Evolutionary conservation across 2,329 filamentous ascomycete species (phyloP), one percentile per base, ranked within the genome.

Genomic region (Phialophora tarda): DNA sequence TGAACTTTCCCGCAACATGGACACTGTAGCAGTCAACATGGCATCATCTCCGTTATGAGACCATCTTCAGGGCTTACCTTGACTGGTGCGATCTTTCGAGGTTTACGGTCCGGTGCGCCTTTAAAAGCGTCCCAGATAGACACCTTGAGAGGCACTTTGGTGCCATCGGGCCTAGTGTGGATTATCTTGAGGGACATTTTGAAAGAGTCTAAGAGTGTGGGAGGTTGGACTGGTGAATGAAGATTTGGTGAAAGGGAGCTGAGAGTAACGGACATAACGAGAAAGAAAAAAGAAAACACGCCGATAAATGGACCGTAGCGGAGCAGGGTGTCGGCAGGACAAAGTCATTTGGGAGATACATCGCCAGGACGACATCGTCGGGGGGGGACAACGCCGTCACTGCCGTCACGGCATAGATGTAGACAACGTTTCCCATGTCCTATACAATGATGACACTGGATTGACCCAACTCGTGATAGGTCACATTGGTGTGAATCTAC

Each of bases 51-150:
- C 24, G 17, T 28, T 1, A 4, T 24, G 28, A 17, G 23, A n/a
- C 17, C n/a, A 55, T n/a, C 12, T 12, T 21, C 41, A 47, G 32
- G 14, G 48, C 17, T 11, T 62, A 55, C 28, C 17, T 62, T 67
- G 57, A 63, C 64, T 26, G 48, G 50, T 30, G 62, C 59, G n/a
- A 57, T 50, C 38, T 70, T 71, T 57, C 64, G 66, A 23, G 70
- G 65, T 21, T 63, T 69, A 3, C 62, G 59, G 26, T 66, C 55
- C 1, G 71, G 71, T 6, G 66, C 67, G 14, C 71, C 68, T 30
- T 65, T 68, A 41, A 73, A 69, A 26, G 70, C 70, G 28, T 73
- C 71, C 51, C 68, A 70, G 61, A 73, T 69, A 11, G 70, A 71
- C 59, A 73, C 41, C 44, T 69, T 69, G 66, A 72, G 66, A 6